These are phyloP conservation scores for Phylloporus sp. DNA, from an alignment of 768 basidiomycete genomes.

Conservation along the genomic window DNA sequence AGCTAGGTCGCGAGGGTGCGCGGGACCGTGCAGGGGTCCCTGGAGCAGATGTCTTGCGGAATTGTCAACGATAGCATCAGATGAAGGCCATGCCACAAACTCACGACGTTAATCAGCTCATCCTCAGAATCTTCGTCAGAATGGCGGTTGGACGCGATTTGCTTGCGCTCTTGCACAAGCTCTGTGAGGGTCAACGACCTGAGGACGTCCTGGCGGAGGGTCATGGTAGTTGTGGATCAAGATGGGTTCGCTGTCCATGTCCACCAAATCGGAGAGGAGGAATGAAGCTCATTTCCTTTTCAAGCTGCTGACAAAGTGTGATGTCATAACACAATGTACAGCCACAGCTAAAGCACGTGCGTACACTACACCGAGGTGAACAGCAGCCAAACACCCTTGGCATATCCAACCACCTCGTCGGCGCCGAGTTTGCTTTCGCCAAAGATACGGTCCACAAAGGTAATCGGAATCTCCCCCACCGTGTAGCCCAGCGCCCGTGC, in stretches of 20 bases:
- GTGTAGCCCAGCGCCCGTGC: conserved; percentile 80
- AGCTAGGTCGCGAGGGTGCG: conserved; percentile 45
- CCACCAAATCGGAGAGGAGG: not conserved
- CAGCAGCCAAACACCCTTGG: conserved; percentile 78
- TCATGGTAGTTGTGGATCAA: conserved; percentile 44
- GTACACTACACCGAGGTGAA: conserved; percentile 62
- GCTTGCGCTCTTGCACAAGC: conserved; percentile 27
- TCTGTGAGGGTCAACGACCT: conserved; percentile 46
- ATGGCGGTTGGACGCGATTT: conserved; percentile 2
- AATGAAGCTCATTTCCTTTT: conserved; percentile 7
- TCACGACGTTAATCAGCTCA: conserved; percentile 68
- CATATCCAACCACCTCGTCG: conserved; percentile 83
- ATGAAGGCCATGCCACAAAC: conserved; percentile 25
- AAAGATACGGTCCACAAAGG: conserved; percentile 90
- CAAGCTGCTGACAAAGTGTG: conserved; percentile 19
- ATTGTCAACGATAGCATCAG: conserved; percentile 8
- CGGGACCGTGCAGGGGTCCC: conserved; percentile 67
- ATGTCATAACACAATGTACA: conserved; percentile 15
- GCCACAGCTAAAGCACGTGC: conserved; percentile 1
- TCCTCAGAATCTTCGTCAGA: conserved; percentile 56
- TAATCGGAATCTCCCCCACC: conserved; percentile 90
- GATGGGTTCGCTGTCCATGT: not conserved
- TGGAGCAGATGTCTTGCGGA: conserved; percentile 56
- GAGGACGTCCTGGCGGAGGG: conserved; percentile 66
- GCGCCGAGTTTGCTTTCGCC: conserved; percentile 91